A percentile compares a stretch with the other conserved stretches of the same genome.
phyloP scores from a whole-genome alignment of 2,329 filamentous ascomycete genomes.

The Pseudogymnoascus sp. region DNA sequence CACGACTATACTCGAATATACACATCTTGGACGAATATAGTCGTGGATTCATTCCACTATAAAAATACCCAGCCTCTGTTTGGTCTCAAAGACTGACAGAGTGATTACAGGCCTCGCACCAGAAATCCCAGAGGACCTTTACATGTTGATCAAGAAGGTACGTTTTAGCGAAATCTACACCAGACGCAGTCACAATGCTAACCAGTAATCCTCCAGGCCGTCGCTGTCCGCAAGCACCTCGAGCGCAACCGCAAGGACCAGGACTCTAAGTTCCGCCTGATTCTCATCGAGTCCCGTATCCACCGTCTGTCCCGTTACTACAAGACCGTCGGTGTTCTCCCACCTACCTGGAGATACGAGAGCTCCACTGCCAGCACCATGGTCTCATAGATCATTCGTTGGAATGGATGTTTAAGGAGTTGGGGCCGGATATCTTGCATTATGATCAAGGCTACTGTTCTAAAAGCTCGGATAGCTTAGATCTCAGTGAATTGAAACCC shows the following conservation, averaged over 20 bases:
- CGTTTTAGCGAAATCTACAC: conserved; percentile 16
- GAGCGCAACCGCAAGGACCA: conserved; percentile 99
- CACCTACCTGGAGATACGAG: conserved; percentile 99
- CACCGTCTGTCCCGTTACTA: conserved; percentile 99
- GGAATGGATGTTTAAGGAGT: conserved; percentile 22
- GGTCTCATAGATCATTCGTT: conserved; percentile 61
- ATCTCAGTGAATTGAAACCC: conserved; percentile 7
- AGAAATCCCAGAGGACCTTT: conserved; percentile 98
- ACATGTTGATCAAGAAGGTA: conserved; percentile 99
- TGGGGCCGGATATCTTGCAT: conserved; percentile 24
- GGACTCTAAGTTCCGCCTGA: conserved; percentile 99
- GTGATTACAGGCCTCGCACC: conserved; percentile 96
- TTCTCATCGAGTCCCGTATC: conserved; percentile 99
- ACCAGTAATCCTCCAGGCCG: conserved; percentile 50
- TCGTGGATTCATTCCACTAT: conserved; percentile 10
- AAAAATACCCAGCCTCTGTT: conserved; percentile 62
- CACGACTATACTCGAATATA: conserved; percentile 14
- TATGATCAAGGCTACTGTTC: conserved; percentile 14
- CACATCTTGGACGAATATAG: conserved; percentile 16
- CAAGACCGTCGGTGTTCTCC: conserved; percentile 81
- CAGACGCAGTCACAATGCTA: conserved; percentile 16
- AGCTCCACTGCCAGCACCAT: conserved; percentile 90
- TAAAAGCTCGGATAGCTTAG: conserved; percentile 8
- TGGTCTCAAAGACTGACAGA: conserved; percentile 82
- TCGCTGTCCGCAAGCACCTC: conserved; percentile 99